Conservation (phyloP, 192 early-diverging fungal genomes). For the Linnemannia schmuckeri region DNA sequence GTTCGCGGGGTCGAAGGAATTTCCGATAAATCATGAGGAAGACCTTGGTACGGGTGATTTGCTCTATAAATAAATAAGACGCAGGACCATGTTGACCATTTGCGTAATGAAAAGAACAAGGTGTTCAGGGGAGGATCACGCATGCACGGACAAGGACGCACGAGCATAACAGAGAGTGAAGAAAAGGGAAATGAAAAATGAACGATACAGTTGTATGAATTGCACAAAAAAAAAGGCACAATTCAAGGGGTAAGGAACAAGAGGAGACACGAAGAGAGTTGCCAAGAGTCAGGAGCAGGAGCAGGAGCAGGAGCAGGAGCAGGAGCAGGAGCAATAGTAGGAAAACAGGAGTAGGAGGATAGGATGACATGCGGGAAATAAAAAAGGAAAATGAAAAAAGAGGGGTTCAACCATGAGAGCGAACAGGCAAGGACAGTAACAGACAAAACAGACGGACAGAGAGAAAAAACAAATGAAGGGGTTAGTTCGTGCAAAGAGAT, state of each 20-base stretch:
- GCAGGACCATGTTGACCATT: neutral
- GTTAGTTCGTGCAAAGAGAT: neutral
- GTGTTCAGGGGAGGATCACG: neutral
- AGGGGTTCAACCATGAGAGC: constrained; percentile 1
- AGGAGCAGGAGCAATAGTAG: neutral
- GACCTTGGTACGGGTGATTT: constrained; percentile 38
- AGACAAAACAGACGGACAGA: neutral
- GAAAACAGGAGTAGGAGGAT: neutral
- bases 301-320: neutral
- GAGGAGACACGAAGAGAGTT: neutral
- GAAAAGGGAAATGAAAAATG: neutral
- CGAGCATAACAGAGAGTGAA: neutral
- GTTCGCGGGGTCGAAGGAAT: constrained; percentile 53
- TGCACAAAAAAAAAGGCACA: neutral
- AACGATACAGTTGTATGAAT: neutral
- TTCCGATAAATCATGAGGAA: constrained; percentile 52
- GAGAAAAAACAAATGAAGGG: constrained; percentile 2
- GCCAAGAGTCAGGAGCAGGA: neutral
- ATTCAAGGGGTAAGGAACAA: neutral
- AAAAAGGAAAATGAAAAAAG: neutral
- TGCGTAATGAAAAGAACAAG: neutral
- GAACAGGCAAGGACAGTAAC: neutral
- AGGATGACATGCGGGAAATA: neutral
- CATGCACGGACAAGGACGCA: neutral
- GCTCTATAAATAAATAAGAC: constrained; percentile 35